A percentile compares a stretch with the other conserved stretches of the same genome.
Conservation (phyloP, 805 yeast species). For the fission yeast (Schizosaccharomyces pombe) region DNA sequence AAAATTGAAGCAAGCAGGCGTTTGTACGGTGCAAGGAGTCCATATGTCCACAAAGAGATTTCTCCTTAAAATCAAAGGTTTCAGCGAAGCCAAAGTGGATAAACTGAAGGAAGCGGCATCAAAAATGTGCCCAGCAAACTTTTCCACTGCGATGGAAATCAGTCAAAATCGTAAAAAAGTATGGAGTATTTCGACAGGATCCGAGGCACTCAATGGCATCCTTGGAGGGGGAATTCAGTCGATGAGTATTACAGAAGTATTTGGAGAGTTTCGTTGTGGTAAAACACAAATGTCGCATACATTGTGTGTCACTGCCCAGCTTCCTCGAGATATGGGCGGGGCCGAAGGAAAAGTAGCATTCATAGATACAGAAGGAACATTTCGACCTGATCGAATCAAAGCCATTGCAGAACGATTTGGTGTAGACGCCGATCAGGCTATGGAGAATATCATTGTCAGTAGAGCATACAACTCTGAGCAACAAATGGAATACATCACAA, state of each 20-base stretch:
- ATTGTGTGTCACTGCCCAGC: conserved; percentile 49
- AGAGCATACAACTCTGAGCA: conserved; percentile 60
- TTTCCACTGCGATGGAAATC: conserved; percentile 50
- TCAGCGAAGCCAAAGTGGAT: conserved; percentile 57
- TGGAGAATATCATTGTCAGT: conserved; percentile 48
- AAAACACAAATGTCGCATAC: conserved; percentile 68
- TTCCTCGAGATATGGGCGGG: conserved; percentile 39
- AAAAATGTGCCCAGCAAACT: conserved; percentile 36
- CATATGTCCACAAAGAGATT: conserved; percentile 30
- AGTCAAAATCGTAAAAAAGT: conserved; percentile 40
- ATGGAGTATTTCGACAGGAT: conserved; percentile 45
- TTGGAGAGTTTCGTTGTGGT: conserved; percentile 63
- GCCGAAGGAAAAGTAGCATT: conserved; percentile 63
- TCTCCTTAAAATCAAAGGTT: conserved; percentile 40
- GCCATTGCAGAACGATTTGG: conserved; percentile 49
- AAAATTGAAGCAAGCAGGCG: conserved; percentile 43
- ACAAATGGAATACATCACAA: conserved; percentile 48
- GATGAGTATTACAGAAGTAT: conserved; percentile 55
- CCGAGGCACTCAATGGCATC: conserved; percentile 41
- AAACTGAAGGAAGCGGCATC: conserved; percentile 53
- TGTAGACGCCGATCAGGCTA: conserved; percentile 41
- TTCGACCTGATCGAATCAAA: conserved; percentile 42
- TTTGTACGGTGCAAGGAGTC: conserved; percentile 40
- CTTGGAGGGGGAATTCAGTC: conserved; percentile 54
- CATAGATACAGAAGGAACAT: conserved; percentile 64